phyloP scores from a whole-genome alignment of 2,329 filamentous ascomycete species.

The Monilinia laxa region DNA sequence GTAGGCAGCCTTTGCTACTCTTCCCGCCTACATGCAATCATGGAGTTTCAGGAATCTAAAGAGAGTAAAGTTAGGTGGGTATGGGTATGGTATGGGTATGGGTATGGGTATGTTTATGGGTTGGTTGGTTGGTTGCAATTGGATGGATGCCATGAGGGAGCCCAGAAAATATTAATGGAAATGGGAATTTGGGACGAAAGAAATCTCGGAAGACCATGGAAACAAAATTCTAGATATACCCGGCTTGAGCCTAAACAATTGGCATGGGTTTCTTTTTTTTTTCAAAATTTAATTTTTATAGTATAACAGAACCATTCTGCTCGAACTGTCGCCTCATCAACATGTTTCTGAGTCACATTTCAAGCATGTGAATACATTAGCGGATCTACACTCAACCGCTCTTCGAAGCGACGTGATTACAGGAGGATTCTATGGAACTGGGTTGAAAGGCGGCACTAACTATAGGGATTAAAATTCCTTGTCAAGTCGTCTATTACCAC shows the following conservation, averaged over 20 bases:
- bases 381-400: neutral
- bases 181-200: no score
- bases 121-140: no score
- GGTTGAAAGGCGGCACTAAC: neutral
- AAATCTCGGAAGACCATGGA: neutral
- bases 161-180: neutral
- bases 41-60: neutral
- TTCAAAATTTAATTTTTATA: neutral
- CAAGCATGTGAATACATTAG: neutral
- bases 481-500: neutral
- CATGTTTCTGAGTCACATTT: neutral
- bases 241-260: conserved; percentile 4
- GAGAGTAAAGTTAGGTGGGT: neutral
- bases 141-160: neutral
- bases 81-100: no score
- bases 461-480: neutral
- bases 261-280: neutral
- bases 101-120: no score
- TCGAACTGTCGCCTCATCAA: neutral
- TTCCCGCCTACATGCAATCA: neutral
- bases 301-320: neutral
- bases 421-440: neutral
- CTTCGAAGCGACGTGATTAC: neutral
- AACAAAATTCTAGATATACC: neutral
- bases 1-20: neutral